These are phyloP conservation scores for Neurospora sp. DNA, from an alignment of 495 filamentous ascomycete genomes.

Conservation along the genomic window DNA sequence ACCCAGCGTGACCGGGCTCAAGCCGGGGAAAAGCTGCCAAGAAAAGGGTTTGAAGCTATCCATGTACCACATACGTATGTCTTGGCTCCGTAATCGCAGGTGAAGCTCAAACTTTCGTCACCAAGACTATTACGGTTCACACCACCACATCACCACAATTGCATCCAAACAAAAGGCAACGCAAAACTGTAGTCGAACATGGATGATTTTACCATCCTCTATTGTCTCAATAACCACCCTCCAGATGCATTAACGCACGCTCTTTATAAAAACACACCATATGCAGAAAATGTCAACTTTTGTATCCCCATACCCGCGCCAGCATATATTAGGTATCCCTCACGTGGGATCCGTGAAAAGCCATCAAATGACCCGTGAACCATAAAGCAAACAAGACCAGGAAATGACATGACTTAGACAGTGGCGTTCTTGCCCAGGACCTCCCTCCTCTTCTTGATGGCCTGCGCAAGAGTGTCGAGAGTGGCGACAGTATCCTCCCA, in stretches of 20 bases:
- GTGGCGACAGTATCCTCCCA: slow-evolving; percentile 88
- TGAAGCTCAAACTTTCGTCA: not conserved
- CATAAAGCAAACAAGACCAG: not conserved
- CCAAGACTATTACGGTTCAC: not conserved
- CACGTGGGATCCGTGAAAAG: not conserved
- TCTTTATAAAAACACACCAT: not conserved
- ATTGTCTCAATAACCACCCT: not conserved
- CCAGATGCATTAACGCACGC: not conserved
- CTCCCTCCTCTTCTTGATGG: slow-evolving; percentile 61
- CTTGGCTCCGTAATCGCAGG: not conserved
- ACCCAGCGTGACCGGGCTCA: not conserved
- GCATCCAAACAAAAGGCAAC: not conserved
- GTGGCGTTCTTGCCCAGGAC: slow-evolving; percentile 19
- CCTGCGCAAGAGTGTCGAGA: slow-evolving; percentile 67
- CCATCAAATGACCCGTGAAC: not conserved
- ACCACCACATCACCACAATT: not conserved
- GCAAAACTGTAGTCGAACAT: not conserved
- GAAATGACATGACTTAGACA: not conserved
- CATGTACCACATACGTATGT: not conserved
- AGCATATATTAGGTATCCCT: not conserved
- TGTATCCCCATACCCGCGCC: not conserved
- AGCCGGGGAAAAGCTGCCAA: not conserved
- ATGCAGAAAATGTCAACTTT: not conserved
- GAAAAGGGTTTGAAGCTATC: not conserved
- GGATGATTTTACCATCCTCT: not conserved